A percentile compares a stretch with the other conserved stretches of the same genome.
Conservation (phyloP, 768 basidiomycete genomes). For the Kwoniella sp. region DNA sequence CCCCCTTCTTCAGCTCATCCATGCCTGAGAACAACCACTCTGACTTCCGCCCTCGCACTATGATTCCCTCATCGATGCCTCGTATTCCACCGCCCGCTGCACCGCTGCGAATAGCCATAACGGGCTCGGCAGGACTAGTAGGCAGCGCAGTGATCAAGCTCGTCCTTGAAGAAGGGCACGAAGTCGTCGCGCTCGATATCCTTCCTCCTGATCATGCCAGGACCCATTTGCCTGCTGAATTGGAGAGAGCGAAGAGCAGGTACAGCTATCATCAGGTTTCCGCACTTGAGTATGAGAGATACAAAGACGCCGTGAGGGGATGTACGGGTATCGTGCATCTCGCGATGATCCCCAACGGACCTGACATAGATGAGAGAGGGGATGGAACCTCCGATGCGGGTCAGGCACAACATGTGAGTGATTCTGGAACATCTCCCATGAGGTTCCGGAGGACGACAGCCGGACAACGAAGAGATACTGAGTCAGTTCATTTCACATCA, state of each 20-base stretch:
- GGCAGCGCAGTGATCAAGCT: slow-evolving; percentile 21
- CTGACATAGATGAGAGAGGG: slow-evolving; percentile 14
- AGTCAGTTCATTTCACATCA: too few relatives aligned
- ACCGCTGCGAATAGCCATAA: slow-evolving; percentile 29
- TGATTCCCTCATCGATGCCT: not conserved
- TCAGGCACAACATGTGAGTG: slow-evolving; percentile 17
- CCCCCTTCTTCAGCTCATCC: not conserved
- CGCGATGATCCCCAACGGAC: slow-evolving; percentile 26
- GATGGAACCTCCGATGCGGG: not conserved
- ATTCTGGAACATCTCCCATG: too few relatives aligned
- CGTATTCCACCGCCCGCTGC: not conserved
- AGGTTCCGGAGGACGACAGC: too few relatives aligned
- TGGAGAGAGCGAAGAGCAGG: not conserved
- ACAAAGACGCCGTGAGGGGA: slow-evolving; percentile 25
- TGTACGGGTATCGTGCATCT: slow-evolving; percentile 49
- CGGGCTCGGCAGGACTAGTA: slow-evolving; percentile 37
- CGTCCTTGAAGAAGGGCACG: slow-evolving; percentile 38
- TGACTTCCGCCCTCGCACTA: not conserved
- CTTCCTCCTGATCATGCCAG: not conserved
- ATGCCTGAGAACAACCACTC: not conserved
- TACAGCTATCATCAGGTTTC: slow-evolving; percentile 13
- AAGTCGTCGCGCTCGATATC: slow-evolving; percentile 39
- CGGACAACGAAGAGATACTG: too few relatives aligned
- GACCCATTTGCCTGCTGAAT: not conserved
- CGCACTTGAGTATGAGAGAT: slow-evolving; percentile 31